Evolutionary conservation across 73 alveolate genomes (phyloP), one percentile per base, ranked within the genome.

Genomic region (Blepharisma stoltei): DNA sequence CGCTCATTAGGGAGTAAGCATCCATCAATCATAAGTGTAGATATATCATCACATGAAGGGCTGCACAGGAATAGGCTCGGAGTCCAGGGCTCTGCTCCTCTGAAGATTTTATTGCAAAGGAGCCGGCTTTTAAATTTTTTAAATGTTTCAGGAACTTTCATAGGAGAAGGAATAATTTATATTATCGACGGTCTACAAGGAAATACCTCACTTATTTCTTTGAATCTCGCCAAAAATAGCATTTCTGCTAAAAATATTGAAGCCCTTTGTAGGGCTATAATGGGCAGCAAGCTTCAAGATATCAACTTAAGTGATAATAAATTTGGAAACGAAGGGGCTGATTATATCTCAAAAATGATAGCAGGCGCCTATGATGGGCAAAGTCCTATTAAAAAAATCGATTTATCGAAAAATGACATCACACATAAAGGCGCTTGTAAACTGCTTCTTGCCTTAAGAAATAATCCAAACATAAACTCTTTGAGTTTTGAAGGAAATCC

Each of bases 21-120:
- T 21, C 80, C 76, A 54, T 44, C 55, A 18, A n/a, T 81, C 0
- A 54, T 78, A 6, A 55, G 83, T n/a, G 54, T 81, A 6, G 85
- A 81, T 21, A 37, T 81, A 38, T 46, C 84, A 48, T 52, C 84
- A 32, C 50, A 75, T 11, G 89, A 81, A 14, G 89, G 89, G 6
- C 77, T 81, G 54, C 76, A 81, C 53, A 73, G 82, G 20, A 81
- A 81, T 21, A 75, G 71, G 23, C 27, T 81, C 4, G 83, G 86
- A 6, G 5, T 25, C 3, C 48, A 48, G 45, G 86, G 89, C 1
- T 47, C 75, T 45, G 85, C 70, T 20, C 84, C 84, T 8, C 27
- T 78, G 5, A 70, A 75, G 44, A 75, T 45, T 21, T 18, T 81
- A 11, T 37, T 81, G 49, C 67, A 77, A 43, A 38, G 53, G 21